Evolutionary conservation across 2,329 filamentous ascomycete species (phyloP), one percentile per base, ranked within the genome.

Genomic region (Penicillium hesseltinei): DNA sequence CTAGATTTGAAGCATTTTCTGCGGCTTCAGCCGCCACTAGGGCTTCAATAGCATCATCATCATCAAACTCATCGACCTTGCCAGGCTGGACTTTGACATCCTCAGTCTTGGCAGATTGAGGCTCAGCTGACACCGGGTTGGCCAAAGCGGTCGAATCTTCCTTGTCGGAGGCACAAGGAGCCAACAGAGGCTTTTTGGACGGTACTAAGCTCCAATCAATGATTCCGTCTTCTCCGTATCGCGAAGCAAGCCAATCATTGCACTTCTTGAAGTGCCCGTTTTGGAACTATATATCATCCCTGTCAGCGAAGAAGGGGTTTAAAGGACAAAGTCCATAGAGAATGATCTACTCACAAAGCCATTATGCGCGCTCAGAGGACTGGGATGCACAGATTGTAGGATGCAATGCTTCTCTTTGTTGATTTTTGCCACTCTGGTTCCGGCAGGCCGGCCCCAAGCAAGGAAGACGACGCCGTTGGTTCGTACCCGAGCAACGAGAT

Each of bases 401-500:
- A 99, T 90, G 45, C 91, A 81, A 77, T 99, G 93, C 67, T 83
- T 87, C 62, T 84, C 81, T 50, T 76, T 79, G 69, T 94, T 88
- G 51, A 97, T 82, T 65, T 86, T 88, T 42, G 82, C 77, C 23
- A 95, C 90, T 55, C 92, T 81, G 77, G 91, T 89, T 55, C 87
- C 89, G 0, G 94, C 94, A 1, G 91, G 90, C 6, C 81, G 86
- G 17, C 94, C 94, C 94, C 94, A 99, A 0, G 93, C 93, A 74
- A 99, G 79, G 71, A 97, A 99, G 5, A 97, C 94, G 1, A 99
- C 93, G 2, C 94, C 94, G 29, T 82, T 81, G 0, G 84, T 87
- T 44, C 92, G 84, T 65, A 89, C 87, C 70, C 88, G 85, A 0
- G 89, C 89, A 2, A 97, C 90, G 0, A 90, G 83, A 64, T 97